Base-by-base conservation (phyloP, 345 rosid species). In the Cochlearia excelsa region DNA sequence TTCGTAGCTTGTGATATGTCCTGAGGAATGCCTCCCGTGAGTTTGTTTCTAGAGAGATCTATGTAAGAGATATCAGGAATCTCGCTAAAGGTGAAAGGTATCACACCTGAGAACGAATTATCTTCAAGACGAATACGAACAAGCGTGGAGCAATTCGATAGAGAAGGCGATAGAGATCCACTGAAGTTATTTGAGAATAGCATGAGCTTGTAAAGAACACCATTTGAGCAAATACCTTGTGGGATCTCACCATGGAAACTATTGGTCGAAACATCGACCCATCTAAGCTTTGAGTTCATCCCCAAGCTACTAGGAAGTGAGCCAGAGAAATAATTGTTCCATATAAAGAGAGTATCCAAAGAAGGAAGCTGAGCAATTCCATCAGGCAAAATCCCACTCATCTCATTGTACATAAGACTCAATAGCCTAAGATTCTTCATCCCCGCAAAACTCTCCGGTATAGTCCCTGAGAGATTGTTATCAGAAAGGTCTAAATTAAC, bases 201-300 rank as follows among this genome's bases (percentile, higher is more conserved):
- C 45, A 92, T 88, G 75, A 86, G 65, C 77, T 88, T 92, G 71
- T 55, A 63, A 5, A 88, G 74, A 48, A 54, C 78, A 54, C 92
- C 95, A 59, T 87, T 82, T 42, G 90, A 65, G 71, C 98, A 92
- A 49, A 88, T 83, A 57, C 74, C 82, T 3, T 78, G 67, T n/a
- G 98, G 98, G 66, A 92, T 82, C 46, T 73, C 75, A 31, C 96
- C 98, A 31, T 65, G 51, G 68, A 92, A 80, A 62, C 71, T 82
- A 79, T 88, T 92, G 29, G 89, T 84, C 1, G 98, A 92, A 69
- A 85, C 91, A 67, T 92, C 98, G 8, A 88, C 74, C 93, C 93
- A 92, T 68, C 82, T 75, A 3, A 88, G 95, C 68, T 82, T 86
- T 55, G 84, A 80, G 75, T 82, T 79, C 73, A 30, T 79, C 30